A percentile compares a stretch with the other conserved stretches of the same genome.
Conservation (phyloP, 2,329 filamentous ascomycete genomes). For the Thermoascus crustaceus region DNA sequence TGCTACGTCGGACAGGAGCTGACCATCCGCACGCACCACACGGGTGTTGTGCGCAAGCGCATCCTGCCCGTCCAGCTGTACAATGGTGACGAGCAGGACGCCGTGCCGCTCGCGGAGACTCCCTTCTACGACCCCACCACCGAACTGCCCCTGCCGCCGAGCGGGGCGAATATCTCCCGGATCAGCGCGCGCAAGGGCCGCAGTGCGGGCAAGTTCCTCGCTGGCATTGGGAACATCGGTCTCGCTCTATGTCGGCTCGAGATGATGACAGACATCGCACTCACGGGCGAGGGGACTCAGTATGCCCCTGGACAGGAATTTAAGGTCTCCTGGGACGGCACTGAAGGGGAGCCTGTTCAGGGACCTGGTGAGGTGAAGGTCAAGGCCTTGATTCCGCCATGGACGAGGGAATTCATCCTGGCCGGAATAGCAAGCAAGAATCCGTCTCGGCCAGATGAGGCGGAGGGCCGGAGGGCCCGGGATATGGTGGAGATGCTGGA, state of each 20-base stretch:
- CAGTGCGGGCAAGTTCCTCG: slow-evolving; percentile 72
- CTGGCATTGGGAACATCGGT: slow-evolving; percentile 74
- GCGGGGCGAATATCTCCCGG: slow-evolving; percentile 47
- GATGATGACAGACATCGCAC: slow-evolving; percentile 73
- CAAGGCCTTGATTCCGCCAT: slow-evolving; percentile 77
- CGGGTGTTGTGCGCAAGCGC: slow-evolving; percentile 84
- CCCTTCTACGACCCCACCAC: slow-evolving; percentile 27
- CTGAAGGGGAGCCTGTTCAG: slow-evolving; percentile 34
- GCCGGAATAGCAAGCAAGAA: slow-evolving; percentile 31
- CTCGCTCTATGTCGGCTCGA: slow-evolving; percentile 80
- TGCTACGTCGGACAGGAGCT: slow-evolving; percentile 97
- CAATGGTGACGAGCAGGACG: slow-evolving; percentile 34
- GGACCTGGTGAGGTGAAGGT: slow-evolving; percentile 45
- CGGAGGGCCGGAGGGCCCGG: slow-evolving; percentile 26
- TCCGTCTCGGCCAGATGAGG: slow-evolving; percentile 13
- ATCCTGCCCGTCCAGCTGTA: slow-evolving; percentile 76
- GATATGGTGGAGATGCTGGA: slow-evolving; percentile 30
- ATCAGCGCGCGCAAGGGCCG: slow-evolving; percentile 48
- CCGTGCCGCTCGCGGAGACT: slow-evolving; percentile 42
- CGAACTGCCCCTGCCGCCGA: slow-evolving; percentile 22
- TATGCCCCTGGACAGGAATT: slow-evolving; percentile 58
- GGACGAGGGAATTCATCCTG: slow-evolving; percentile 48
- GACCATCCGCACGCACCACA: slow-evolving; percentile 90
- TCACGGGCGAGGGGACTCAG: slow-evolving; percentile 58
- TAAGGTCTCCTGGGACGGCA: slow-evolving; percentile 44